Evolutionary conservation across 306 rosid genomes (phyloP), one percentile per base, ranked within the genome.

Genomic region (Medicago lupulina): DNA sequence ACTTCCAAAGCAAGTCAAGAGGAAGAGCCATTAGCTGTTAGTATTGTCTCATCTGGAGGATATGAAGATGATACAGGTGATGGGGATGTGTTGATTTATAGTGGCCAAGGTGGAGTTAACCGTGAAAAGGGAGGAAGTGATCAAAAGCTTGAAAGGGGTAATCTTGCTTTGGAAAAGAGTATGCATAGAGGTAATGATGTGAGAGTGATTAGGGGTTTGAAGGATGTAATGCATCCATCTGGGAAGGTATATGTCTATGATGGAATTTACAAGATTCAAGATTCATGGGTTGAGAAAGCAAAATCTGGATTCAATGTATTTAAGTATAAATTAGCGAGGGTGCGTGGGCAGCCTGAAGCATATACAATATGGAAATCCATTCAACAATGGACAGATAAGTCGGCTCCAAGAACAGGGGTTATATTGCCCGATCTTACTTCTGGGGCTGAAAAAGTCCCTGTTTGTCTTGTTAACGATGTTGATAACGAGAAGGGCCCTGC

Each of bases 141-240:
- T 82, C 98, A 93, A 78, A 93, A 93, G 86, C 98, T 93, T 47
- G 98, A 93, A 89, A 91, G 97, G 85, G 98, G 98, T 53, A 93
- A 93, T 83, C 98, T 93, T 62, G 98, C 98, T 21, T 66, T 93
- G 82, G 97, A 91, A 70, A 91, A 88, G 76, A 91, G 96, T 79
- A 64, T 84, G 80, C 96, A 87, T 75, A 84, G 88, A 53, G 94
- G 89, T 54, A 91, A 91, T 60, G 93, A 86, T 8, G 91, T 93
- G 53, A 86, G 98, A 84, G 98, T 93, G 19, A 79, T 91, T 76
- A 88, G 97, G 70, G 98, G 98, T 47, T 6, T 95, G 10, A 86
- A 9, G 82, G 97, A 92, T 81, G 1, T 28, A 5, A 72, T 79
- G 50, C 87, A 84, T 77, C 85, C 89, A 72, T 63, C 91, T 1